Percentiles rank a stretch among this genome's conserved stretches.
Evolutionary conservation across 208 protist species (phyloP).

Genomic region (Trypanosoma brucei): DNA sequence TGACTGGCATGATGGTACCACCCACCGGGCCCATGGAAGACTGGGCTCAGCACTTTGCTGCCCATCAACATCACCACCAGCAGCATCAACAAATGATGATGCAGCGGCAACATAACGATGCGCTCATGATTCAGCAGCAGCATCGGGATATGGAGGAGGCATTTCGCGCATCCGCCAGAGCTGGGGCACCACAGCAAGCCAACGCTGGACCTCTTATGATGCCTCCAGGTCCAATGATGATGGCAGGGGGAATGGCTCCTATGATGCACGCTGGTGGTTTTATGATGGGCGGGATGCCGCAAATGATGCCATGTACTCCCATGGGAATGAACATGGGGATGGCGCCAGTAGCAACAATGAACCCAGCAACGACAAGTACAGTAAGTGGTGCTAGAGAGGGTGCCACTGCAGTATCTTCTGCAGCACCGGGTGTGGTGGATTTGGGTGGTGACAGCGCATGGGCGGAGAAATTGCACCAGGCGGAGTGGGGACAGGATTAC

Average conservation of each 20-base stretch:
- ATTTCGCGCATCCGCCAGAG: slow-evolving; percentile 19
- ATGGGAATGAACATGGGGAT: slow-evolving; percentile 31
- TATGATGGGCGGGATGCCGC: slow-evolving; percentile 12
- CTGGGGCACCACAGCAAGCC: slow-evolving; percentile 11
- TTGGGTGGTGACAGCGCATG: slow-evolving; percentile 33
- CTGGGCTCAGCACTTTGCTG: slow-evolving; percentile 51
- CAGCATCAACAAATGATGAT: slow-evolving; percentile 32
- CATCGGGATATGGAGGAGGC: slow-evolving; percentile 67
- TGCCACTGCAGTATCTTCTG: slow-evolving; percentile 8
- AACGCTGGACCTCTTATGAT: slow-evolving; percentile 1
- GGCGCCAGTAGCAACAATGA: slow-evolving; percentile 16
- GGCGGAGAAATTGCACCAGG: slow-evolving; percentile 52
- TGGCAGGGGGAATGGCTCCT: slow-evolving; percentile 8
- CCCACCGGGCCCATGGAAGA: slow-evolving; percentile 17
- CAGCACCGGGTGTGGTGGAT: slow-evolving; percentile 14
- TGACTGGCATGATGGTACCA: slow-evolving; percentile 28
- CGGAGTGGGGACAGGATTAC: slow-evolving; percentile 76
- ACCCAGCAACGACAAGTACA: slow-evolving; percentile 21
- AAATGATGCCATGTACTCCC: slow-evolving; percentile 16
- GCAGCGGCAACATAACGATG: slow-evolving; percentile 44
- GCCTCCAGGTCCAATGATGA: slow-evolving; percentile 28
- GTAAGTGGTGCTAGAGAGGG: slow-evolving; percentile 14
- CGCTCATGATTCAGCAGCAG: slow-evolving; percentile 36
- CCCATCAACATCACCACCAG: slow-evolving; percentile 26
- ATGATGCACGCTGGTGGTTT: slow-evolving; percentile 36